Base-by-base conservation (phyloP, 805 yeast species). In the Brettanomyces sp. region DNA sequence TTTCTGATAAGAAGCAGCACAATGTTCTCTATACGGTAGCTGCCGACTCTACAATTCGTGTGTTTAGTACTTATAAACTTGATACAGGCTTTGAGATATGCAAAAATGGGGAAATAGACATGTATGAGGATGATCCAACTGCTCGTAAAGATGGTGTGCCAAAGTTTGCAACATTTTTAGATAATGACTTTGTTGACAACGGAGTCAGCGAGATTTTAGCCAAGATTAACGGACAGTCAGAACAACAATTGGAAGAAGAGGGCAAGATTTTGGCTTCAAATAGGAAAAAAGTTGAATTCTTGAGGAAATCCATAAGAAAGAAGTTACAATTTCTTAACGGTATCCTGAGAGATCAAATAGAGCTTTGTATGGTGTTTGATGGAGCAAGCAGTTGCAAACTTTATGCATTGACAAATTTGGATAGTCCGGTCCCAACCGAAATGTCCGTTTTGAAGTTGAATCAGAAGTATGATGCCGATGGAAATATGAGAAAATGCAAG, bases 21-120 rank as follows among this genome's bases (percentile, higher is more conserved):
- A 75, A 79, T 47, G 69, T 76, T 1, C 63, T 89, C 5, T 88
- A 82, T 58, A 79, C 95, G 0, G 54, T 81, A n/a, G 67, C 83
- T 28, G 64, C 72, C 14, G 88, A 84, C 54, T 64, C 72, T 5
- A 68, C 71, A 9, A 56, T 90, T 39, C 68, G 88, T 28, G 73
- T 84, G 0, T 88, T 90, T 86, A 74, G 84, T 0, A 74, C 82
- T 18, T 78, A 73, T 59, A 84, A 80, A 49, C 64, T 71, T 45
- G 80, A 75, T 36, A 74, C 73, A n/a, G 79, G 76, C 36, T 75
- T 73, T 45, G 73, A 73, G 40, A 70, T 81, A 21, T 79, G 71
- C 49, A 66, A 69, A 41, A 80, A 86, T 79, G 82, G 82, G 1
- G 63, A 73, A 4, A 50, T 68, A 35, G 67, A 69, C 48, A 52